These are phyloP conservation scores for Pichia paraexigua DNA, from an alignment of 805 yeast genomes.

Conservation along the genomic window DNA sequence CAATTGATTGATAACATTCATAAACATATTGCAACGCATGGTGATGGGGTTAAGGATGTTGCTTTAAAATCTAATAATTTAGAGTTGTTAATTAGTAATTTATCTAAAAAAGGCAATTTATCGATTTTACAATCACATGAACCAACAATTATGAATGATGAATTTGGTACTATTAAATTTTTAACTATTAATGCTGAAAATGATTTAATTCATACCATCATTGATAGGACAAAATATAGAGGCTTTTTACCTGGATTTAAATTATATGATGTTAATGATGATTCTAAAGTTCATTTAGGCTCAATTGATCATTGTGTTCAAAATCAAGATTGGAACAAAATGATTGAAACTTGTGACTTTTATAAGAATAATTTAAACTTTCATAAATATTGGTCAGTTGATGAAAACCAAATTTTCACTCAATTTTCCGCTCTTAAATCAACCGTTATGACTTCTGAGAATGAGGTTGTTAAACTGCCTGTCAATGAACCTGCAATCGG, in stretches of 20 bases:
- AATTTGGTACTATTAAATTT: slow-evolving; percentile 39
- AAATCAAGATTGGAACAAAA: slow-evolving; percentile 62
- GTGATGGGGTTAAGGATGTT: slow-evolving; percentile 76
- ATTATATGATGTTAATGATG: not conserved
- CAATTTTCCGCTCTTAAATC: slow-evolving; percentile 63
- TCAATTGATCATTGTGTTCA: slow-evolving; percentile 76
- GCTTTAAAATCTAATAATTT: slow-evolving; percentile 55
- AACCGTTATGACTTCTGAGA: slow-evolving; percentile 65
- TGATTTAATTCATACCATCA: slow-evolving; percentile 63
- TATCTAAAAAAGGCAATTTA: not conserved
- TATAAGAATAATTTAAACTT: slow-evolving; percentile 64
- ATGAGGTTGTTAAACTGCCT: slow-evolving; percentile 67
- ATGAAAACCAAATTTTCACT: slow-evolving; percentile 67
- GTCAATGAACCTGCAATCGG: slow-evolving; percentile 79
- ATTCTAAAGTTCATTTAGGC: slow-evolving; percentile 26
- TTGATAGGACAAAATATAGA: slow-evolving; percentile 32
- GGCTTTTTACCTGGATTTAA: slow-evolving; percentile 24
- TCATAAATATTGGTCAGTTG: slow-evolving; percentile 79
- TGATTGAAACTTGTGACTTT: slow-evolving; percentile 49
- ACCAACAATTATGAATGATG: slow-evolving; percentile 30
- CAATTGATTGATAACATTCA: slow-evolving; percentile 30
- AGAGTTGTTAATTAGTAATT: not conserved
- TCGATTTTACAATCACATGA: slow-evolving; percentile 29
- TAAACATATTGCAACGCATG: slow-evolving; percentile 46
- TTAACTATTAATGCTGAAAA: slow-evolving; percentile 51